phyloP scores from a whole-genome alignment of 495 filamentous ascomycete genomes.

The Hypomontagnella monticulosa region DNA sequence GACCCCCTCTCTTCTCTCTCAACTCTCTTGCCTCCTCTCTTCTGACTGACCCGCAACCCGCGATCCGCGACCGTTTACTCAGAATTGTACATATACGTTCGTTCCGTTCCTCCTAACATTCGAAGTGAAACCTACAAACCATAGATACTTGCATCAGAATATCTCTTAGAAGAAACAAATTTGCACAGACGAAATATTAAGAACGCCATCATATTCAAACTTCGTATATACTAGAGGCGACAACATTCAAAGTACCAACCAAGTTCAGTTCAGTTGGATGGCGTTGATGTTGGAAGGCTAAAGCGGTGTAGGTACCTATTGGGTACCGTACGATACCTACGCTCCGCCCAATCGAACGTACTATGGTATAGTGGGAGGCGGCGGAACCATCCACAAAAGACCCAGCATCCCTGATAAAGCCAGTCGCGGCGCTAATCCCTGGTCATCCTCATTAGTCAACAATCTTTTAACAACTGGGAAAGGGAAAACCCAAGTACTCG shows the following conservation, averaged over 20 bases:
- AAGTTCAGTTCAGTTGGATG: slow-evolving; percentile 17
- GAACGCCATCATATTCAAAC: too few relatives aligned
- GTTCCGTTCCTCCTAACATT: too few relatives aligned
- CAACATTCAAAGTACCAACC: slow-evolving; percentile 21
- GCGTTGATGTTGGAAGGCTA: slow-evolving; percentile 35
- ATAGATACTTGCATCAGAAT: not conserved
- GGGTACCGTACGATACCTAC: slow-evolving; percentile 22
- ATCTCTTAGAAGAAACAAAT: too few relatives aligned
- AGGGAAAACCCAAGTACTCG: slow-evolving; percentile 32
- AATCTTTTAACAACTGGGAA: slow-evolving; percentile 18
- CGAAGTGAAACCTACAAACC: slow-evolving; percentile 13
- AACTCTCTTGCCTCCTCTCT: slow-evolving; percentile 25
- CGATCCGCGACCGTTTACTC: slow-evolving; percentile 12
- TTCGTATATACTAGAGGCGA: not conserved
- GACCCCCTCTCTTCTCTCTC: slow-evolving; percentile 21
- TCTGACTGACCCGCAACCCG: slow-evolving; percentile 11
- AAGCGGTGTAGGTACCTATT: slow-evolving; percentile 36
- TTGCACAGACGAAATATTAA: too few relatives aligned
- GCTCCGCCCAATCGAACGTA: not conserved
- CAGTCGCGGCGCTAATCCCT: slow-evolving; percentile 39
- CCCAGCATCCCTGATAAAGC: slow-evolving; percentile 41
- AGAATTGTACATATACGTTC: not conserved
- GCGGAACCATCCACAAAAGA: slow-evolving; percentile 42
- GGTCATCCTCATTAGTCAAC: slow-evolving; percentile 38
- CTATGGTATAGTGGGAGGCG: slow-evolving; percentile 17